Evolutionary conservation across 805 yeast genomes (phyloP).

Genomic region (Novakomyces olei): DNA sequence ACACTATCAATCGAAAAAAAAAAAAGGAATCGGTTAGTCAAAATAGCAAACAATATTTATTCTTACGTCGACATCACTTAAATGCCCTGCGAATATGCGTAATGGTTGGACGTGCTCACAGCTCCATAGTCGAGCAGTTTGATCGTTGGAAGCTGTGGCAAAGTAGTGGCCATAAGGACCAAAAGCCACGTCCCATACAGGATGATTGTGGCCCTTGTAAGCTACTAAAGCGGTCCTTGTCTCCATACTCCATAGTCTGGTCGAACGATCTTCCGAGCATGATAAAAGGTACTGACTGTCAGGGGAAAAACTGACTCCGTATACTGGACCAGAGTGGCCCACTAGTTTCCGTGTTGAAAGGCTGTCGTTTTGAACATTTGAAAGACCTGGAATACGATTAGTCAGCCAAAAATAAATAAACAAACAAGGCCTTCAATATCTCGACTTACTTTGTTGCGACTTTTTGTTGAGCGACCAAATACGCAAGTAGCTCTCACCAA

Average conservation of each 20-base stretch:
- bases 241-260: slow-evolving; percentile 81
- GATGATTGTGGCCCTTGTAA: slow-evolving; percentile 91
- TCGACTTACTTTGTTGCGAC: too few species aligned
- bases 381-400: too few species aligned
- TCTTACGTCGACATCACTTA: slow-evolving; percentile 73
- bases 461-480: slow-evolving; percentile 79
- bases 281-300: slow-evolving; percentile 65
- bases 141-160: slow-evolving; percentile 95
- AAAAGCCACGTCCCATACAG: slow-evolving; percentile 92
- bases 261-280: slow-evolving; percentile 79
- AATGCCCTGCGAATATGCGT: slow-evolving; percentile 90
- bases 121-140: slow-evolving; percentile 93
- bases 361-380: neutral
- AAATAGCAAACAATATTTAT: neutral
- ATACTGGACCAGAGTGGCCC: slow-evolving; percentile 90
- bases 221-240: slow-evolving; percentile 72
- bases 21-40: neutral
- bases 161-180: slow-evolving; percentile 93
- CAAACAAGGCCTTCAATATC: too few species aligned
- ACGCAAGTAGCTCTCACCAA: slow-evolving; percentile 74
- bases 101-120: slow-evolving; percentile 93
- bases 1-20: neutral
- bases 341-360: slow-evolving; percentile 24
- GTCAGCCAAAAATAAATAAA: too few species aligned
- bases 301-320: slow-evolving; percentile 75